phyloP scores from a whole-genome alignment of 257 asterid species.

The Gentiana macrophylla region DNA sequence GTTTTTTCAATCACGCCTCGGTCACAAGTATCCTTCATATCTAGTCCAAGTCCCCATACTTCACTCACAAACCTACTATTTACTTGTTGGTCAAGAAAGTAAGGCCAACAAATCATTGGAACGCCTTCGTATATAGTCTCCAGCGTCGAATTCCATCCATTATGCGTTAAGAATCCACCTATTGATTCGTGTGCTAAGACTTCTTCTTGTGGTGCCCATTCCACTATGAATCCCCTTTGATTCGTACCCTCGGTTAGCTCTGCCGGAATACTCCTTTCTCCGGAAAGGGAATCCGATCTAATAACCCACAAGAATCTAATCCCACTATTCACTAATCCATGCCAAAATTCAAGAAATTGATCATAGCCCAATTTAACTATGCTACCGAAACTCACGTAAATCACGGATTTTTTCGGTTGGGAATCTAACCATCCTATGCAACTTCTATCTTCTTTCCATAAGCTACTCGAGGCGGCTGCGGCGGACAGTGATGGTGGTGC shows the following conservation, averaged over 20 bases:
- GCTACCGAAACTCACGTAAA: conserved; percentile 55
- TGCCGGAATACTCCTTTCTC: conserved; percentile 14
- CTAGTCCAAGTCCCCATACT: conserved; percentile 47
- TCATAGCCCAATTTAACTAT: conserved; percentile 17
- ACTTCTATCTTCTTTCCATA: conserved; percentile 38
- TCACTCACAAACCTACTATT: conserved; percentile 42
- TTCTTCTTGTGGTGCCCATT: conserved; percentile 48
- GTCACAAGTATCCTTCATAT: conserved; percentile 51
- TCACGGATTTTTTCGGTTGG: conserved; percentile 29
- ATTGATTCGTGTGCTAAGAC: conserved; percentile 31
- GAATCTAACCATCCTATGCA: conserved; percentile 39
- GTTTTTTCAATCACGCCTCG: conserved; percentile 28
- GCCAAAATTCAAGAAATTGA: conserved; percentile 42
- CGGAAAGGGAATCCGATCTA: conserved; percentile 31
- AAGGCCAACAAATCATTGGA: conserved; percentile 59
- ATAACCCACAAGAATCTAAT: conserved; percentile 42
- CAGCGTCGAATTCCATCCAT: conserved; percentile 53
- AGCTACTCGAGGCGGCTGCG: conserved; percentile 12
- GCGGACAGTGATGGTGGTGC: background rate
- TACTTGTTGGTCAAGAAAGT: conserved; percentile 35
- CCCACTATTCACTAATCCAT: conserved; percentile 39
- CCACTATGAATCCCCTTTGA: conserved; percentile 34
- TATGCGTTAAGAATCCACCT: conserved; percentile 37
- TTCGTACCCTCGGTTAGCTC: conserved; percentile 21
- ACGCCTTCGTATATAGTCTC: conserved; percentile 29